Conservation (phyloP, 2,329 filamentous ascomycete genomes). For the Penicillium sp. region DNA sequence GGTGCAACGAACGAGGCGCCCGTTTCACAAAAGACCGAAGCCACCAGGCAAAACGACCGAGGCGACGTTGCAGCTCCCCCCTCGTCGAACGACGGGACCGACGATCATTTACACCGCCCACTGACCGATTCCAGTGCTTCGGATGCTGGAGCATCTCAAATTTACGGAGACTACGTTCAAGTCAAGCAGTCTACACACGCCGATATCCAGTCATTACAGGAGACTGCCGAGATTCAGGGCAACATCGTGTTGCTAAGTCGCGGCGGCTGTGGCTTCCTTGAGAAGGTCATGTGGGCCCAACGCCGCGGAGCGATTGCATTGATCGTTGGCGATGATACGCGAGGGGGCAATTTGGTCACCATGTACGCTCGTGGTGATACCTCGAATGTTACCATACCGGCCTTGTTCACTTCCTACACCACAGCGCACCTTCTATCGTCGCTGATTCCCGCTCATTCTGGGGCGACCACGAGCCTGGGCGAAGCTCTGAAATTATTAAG, state of each 20-base stretch:
- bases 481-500: slow-evolving; percentile 59
- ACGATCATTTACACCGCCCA: slow-evolving; percentile 75
- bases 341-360: slow-evolving; percentile 84
- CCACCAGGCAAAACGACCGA: slow-evolving; percentile 19
- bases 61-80: slow-evolving; percentile 20
- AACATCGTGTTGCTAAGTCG: slow-evolving; percentile 90
- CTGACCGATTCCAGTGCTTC: slow-evolving; percentile 47
- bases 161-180: slow-evolving; percentile 35
- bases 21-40: slow-evolving; percentile 22
- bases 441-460: slow-evolving; percentile 71
- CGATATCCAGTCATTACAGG: slow-evolving; percentile 88
- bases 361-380: slow-evolving; percentile 99
- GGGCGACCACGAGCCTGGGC: slow-evolving; percentile 62
- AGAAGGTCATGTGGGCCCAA: slow-evolving; percentile 97
- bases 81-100: slow-evolving; percentile 71
- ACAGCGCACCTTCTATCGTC: slow-evolving; percentile 92
- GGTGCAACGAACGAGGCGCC: slow-evolving; percentile 24
- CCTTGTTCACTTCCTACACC: slow-evolving; percentile 91
- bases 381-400: slow-evolving; percentile 90
- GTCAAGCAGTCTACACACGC: slow-evolving; percentile 61
- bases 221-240: slow-evolving; percentile 87
- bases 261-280: slow-evolving; percentile 92
- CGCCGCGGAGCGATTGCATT: slow-evolving; percentile 83
- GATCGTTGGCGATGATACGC: slow-evolving; percentile 91
- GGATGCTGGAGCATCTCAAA: slow-evolving; percentile 35